These are phyloP conservation scores for Fraxinus excelsior DNA, from an alignment of 257 asterid species.

Conservation along the genomic window DNA sequence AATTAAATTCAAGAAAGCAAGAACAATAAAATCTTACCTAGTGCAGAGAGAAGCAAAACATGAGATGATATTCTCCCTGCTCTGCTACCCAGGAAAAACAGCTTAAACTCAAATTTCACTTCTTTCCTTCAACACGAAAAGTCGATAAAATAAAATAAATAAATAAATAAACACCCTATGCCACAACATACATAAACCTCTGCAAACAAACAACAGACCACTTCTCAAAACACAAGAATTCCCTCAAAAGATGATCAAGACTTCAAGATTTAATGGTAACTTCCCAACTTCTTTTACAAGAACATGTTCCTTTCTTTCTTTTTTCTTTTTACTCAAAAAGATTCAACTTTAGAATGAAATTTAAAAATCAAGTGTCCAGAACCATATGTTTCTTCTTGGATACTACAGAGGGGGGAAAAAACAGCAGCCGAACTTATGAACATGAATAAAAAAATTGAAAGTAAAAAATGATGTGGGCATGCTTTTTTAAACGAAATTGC, in stretches of 20 bases:
- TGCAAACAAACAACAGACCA: not conserved
- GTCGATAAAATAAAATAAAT: too few relatives aligned
- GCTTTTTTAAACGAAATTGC: not conserved
- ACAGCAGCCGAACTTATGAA: not conserved
- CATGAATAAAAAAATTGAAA: too few relatives aligned
- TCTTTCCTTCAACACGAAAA: not conserved
- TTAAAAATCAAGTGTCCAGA: not conserved
- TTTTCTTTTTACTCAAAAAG: not conserved
- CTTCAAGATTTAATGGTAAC: not conserved
- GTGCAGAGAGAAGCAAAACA: conserved; percentile 12
- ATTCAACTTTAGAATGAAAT: not conserved
- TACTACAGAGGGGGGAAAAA: not conserved
- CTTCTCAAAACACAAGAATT: not conserved
- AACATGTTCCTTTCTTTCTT: not conserved
- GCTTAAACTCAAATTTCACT: conserved; percentile 15
- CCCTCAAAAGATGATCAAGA: not conserved
- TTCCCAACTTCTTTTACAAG: not conserved
- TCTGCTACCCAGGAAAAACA: conserved; percentile 18
- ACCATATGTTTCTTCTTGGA: not conserved
- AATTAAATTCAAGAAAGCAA: not conserved
- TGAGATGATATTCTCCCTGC: conserved; percentile 11
- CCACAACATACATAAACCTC: not conserved
- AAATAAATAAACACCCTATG: not conserved
- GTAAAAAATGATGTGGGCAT: not conserved
- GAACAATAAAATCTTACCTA: conserved; percentile 21